phyloP scores from a whole-genome alignment of 306 rosid species.

The Acmispon strigosus region DNA sequence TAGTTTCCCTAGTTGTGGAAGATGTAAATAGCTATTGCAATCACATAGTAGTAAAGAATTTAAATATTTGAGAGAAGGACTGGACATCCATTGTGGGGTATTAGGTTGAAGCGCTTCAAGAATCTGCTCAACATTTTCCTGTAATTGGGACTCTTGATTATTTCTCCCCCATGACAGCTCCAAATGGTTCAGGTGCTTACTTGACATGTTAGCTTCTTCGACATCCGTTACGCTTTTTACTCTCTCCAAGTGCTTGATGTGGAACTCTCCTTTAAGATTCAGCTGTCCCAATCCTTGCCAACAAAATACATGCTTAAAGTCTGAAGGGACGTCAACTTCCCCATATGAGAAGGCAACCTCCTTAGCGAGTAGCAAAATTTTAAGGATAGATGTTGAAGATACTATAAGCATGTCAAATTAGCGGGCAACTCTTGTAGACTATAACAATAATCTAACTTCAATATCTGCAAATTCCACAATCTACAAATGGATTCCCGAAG shows the following conservation, averaged over 20 bases:
- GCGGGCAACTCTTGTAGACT: neutral
- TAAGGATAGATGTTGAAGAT: constrained; percentile 8
- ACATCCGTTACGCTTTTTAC: neutral
- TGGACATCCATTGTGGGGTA: constrained; percentile 13
- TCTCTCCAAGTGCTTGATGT: constrained; percentile 12
- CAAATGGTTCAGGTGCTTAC: neutral
- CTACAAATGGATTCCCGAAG: constrained; percentile 14
- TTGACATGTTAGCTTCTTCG: constrained; percentile 9
- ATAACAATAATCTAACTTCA: neutral
- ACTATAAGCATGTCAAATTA: neutral
- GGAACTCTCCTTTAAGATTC: constrained; percentile 18
- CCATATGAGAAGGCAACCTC: neutral
- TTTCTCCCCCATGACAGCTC: constrained; percentile 8
- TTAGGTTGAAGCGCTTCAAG: constrained; percentile 22
- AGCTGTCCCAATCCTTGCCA: neutral
- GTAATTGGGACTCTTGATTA: neutral
- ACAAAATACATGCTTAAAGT: neutral
- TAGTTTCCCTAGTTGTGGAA: constrained; percentile 1
- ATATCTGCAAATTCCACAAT: neutral
- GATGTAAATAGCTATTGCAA: neutral
- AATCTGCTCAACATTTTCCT: constrained; percentile 8
- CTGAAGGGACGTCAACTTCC: neutral
- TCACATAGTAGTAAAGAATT: fast-evolving
- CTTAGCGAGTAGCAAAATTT: fast-evolving
- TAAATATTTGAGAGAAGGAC: neutral